Base-by-base conservation (phyloP, 352 stramenopile species). In the Phytophthora pluvialis region DNA sequence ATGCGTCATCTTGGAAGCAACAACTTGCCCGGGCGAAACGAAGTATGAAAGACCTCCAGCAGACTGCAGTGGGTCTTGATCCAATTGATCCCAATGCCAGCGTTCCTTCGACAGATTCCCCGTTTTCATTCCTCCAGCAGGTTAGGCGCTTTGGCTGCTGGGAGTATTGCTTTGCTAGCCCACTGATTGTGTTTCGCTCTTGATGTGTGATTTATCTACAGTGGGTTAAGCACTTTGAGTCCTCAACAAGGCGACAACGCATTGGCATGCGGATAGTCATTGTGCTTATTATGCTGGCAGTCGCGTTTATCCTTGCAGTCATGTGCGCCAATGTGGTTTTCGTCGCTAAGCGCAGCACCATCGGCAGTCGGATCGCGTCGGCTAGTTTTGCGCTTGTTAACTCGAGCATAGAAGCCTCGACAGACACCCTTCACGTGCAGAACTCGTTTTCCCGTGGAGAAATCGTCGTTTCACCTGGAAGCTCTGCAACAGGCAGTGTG, bases 261-360 rank as follows among this genome's bases (percentile, higher is more conserved):
- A 83, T 91, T 50, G 77, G 44, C 1, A 91, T 94, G 83, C 78
- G 80, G 26, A 36, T 91, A 15, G 66, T 73, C 1, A 66, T 78
- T 16, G 61, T 83, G 18, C 26, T 88, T 3, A 77, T 85, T 40
- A 40, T 83, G 9, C 46, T 91, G 3, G 75, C 65, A 1, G 66
- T 91, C 18, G 60, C 71, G 13, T 80, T 91, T 42, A 80, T 94
- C 32, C 70, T 85, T 33, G 78, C 71, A 0, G 62, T 86, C 18
- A 79, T 86, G 69, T 77, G 71, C 43, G 67, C 80, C 33, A 94
- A 85, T 47, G 79, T 91, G 8, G 75, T 90, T 18, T 88, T 94
- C 35, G 65, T 81, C 10, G 73, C 80, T 11, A 89, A 94, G 57
- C 91, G 85, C 68, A 80, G 73, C 61, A 84, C 73, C 18, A 88